These are phyloP conservation scores for Saccharomyces hybrid DNA, from an alignment of 1,139 yeast species.

Conservation along the genomic window DNA sequence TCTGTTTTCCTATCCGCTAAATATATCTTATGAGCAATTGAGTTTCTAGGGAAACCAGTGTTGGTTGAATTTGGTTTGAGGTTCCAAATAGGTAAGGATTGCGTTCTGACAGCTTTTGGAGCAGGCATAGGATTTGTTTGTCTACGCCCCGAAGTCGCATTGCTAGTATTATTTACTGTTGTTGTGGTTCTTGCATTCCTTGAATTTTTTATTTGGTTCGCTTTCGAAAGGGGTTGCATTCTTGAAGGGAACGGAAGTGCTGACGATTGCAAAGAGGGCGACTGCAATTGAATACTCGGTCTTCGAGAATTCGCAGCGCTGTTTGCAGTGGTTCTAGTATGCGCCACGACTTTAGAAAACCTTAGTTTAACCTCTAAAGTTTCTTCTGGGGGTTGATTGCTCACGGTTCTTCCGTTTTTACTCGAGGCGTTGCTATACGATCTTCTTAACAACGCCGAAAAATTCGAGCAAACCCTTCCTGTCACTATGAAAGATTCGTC, in stretches of 20 bases:
- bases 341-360: slow-evolving; percentile 37
- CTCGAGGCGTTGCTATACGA: slow-evolving; percentile 35
- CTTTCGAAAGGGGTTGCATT: neutral
- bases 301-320: neutral
- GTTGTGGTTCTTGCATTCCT: slow-evolving; percentile 8
- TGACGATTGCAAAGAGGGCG: neutral
- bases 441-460: slow-evolving; percentile 50
- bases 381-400: slow-evolving; percentile 28
- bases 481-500: slow-evolving; percentile 42
- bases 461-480: slow-evolving; percentile 65
- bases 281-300: neutral
- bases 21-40: slow-evolving; percentile 37
- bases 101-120: slow-evolving; percentile 57
- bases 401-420: slow-evolving; percentile 8
- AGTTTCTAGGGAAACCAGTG: slow-evolving; percentile 35
- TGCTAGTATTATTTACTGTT: slow-evolving; percentile 2
- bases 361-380: slow-evolving; percentile 61
- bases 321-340: neutral
- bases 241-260: neutral
- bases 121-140: slow-evolving; percentile 35
- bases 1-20: slow-evolving; percentile 35
- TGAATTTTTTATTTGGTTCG: slow-evolving; percentile 4
- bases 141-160: slow-evolving; percentile 14
- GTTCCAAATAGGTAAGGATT: slow-evolving; percentile 54
- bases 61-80: slow-evolving; percentile 30